Base-by-base conservation (phyloP, 1,284 basidiomycete species). In the Spongispora temasekensis region DNA sequence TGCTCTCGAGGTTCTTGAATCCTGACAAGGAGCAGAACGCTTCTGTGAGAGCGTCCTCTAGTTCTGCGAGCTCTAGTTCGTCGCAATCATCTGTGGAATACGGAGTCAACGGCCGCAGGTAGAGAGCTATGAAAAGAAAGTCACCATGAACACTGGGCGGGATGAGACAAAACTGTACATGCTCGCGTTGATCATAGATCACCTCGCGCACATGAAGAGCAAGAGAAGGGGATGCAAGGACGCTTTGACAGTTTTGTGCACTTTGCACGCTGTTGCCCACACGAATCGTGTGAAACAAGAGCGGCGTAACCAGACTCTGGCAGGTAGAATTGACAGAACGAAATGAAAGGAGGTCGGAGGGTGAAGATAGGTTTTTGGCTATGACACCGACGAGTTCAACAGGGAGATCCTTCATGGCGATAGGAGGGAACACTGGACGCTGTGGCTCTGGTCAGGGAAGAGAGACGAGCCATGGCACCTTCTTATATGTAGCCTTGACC, bases 41-140 rank as follows among this genome's bases (percentile, higher is more conserved):
- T 23, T 76, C 71, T 23, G 67, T 71, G 31, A 73, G 67, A 12
- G 53, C 63, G 3, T 75, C 71, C 37, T 73, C 71, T 3, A 73
- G 73, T 4, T 76, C 74, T 7, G 70, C 71, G 2, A 76, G 66
- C 53, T 73, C 74, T 21, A 67, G 55, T 53, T 71, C 70, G 7
- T 72, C 74, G 12, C 67, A 72, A 6, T 12, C 2, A 15, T 52
- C 73, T 75, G 50, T 1, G 23, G 44, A 40, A 32, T 1, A 37
- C 13, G 13, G 61, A 27, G 46, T 50, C 27, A 50, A 19, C n/a
- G 59, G 53, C 2, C 17, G 3, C 3, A 21, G 23, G 37, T n/a
- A n/a, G 17, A 10, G 27, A 9, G 25, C 48, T 13, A 17, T 3
- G 2, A 1, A 21, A 1, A 30, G 31, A 19, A n/a, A 15, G n/a